A percentile compares a stretch with the other conserved stretches of the same genome.
phyloP scores from a whole-genome alignment of 1,284 basidiomycete genomes.

The Xerocomus minutiporus region DNA sequence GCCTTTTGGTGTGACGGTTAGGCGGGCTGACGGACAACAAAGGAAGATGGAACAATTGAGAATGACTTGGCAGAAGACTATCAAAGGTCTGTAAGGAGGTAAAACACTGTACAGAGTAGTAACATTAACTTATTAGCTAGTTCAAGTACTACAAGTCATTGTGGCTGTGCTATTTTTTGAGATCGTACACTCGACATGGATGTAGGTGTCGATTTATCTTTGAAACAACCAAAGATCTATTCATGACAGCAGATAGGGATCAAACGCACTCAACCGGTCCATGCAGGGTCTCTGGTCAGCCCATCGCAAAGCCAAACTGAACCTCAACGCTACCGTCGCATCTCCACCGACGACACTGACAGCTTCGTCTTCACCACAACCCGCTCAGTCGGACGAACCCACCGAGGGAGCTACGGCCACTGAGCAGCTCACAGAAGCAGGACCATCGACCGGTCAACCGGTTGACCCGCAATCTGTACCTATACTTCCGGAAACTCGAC shows the following conservation, averaged over 20 bases:
- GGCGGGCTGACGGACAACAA: no score
- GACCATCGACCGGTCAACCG: conserved; percentile 12
- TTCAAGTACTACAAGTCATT: no score
- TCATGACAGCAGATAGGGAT: conserved; percentile 50
- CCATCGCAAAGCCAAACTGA: conserved; percentile 58
- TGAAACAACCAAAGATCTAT: not conserved
- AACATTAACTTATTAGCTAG: no score
- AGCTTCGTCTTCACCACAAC: no score
- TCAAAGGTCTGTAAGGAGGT: no score
- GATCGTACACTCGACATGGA: conserved; percentile 12
- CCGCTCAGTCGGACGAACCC: conserved; percentile 3
- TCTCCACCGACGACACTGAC: not conserved
- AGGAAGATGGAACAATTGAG: no score
- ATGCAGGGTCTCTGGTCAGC: conserved; percentile 74
- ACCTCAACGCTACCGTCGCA: conserved; percentile 50
- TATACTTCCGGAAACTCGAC: conserved; percentile 14
- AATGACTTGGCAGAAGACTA: no score
- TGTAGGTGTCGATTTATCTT: conserved; percentile 10
- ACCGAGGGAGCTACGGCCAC: not conserved
- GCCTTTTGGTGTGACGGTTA: no score
- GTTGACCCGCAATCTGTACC: not conserved
- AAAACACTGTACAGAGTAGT: no score
- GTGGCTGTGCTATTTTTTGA: no score
- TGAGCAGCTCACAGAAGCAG: conserved; percentile 11
- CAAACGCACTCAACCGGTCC: conserved; percentile 67